A percentile compares a stretch with the other conserved stretches of the same genome.
phyloP scores from a whole-genome alignment of 495 filamentous ascomycete species.

The Tuber melanosporum region DNA sequence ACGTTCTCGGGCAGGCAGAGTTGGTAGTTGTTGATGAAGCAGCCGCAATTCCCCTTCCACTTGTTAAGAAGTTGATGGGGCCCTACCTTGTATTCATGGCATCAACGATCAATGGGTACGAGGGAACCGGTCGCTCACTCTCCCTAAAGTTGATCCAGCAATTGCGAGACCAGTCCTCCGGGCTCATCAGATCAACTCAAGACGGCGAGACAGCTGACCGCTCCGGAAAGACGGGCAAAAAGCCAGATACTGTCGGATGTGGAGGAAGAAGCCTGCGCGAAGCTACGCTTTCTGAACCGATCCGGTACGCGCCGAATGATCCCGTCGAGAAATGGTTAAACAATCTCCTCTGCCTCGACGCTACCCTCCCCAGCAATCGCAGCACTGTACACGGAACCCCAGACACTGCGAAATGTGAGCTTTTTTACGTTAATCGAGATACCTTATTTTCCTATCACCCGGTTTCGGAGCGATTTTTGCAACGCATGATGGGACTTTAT shows the following conservation, averaged over 20 bases:
- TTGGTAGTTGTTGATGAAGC: slow-evolving; percentile 96
- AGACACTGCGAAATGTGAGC: slow-evolving; percentile 80
- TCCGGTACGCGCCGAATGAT: slow-evolving; percentile 87
- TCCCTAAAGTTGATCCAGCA: slow-evolving; percentile 97
- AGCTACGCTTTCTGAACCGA: slow-evolving; percentile 86
- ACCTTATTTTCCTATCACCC: slow-evolving; percentile 97
- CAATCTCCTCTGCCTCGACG: slow-evolving; percentile 85
- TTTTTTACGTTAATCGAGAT: slow-evolving; percentile 91
- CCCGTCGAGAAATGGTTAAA: slow-evolving; percentile 95
- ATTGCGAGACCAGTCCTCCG: slow-evolving; percentile 82
- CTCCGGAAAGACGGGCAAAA: slow-evolving; percentile 61
- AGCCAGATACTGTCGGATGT: slow-evolving; percentile 52
- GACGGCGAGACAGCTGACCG: slow-evolving; percentile 67
- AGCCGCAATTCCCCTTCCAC: slow-evolving; percentile 86
- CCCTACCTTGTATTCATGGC: slow-evolving; percentile 99
- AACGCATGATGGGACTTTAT: slow-evolving; percentile 96
- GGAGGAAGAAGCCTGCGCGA: slow-evolving; percentile 79
- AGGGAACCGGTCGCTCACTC: slow-evolving; percentile 90
- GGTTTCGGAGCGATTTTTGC: slow-evolving; percentile 91
- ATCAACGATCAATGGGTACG: slow-evolving; percentile 97
- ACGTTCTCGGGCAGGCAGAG: slow-evolving; percentile 91
- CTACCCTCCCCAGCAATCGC: slow-evolving; percentile 72
- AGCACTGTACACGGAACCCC: slow-evolving; percentile 73
- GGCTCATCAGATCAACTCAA: slow-evolving; percentile 49
- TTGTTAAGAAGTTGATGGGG: slow-evolving; percentile 90